Percentiles rank a stretch among this genome's conserved stretches.
These are phyloP conservation scores for Triticum turgidum DNA, from an alignment of 176 grass and related monocot species.

Conservation along the genomic window DNA sequence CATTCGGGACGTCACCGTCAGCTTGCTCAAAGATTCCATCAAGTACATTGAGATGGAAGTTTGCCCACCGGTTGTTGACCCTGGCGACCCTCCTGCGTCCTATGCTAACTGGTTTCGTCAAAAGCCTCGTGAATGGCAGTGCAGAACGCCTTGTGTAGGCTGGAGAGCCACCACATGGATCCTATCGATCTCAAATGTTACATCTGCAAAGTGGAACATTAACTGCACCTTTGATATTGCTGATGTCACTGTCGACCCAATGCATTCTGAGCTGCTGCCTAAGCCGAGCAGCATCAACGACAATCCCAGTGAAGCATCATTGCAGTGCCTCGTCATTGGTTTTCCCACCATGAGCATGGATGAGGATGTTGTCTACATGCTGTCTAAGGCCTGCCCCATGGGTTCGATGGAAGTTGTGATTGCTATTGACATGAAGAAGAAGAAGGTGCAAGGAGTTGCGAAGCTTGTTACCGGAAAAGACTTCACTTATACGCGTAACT, in stretches of 20 bases:
- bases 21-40: background rate
- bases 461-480: background rate
- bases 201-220: background rate
- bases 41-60: background rate
- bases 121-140: background rate
- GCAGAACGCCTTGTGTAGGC: background rate
- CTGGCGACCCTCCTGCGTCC: background rate
- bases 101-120: background rate
- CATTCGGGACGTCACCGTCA: background rate
- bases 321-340: background rate
- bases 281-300: no score
- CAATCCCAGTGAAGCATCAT: background rate
- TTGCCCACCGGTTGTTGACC: no score
- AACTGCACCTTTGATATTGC: background rate
- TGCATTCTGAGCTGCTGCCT: background rate
- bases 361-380: background rate
- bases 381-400: background rate
- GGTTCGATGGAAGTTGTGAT: background rate
- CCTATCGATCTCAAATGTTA: background rate
- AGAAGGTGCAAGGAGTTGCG: background rate
- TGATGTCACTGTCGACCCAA: background rate
- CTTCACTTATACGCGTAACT: background rate
- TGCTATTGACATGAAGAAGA: background rate
- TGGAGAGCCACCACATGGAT: conserved; percentile 1
- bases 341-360: conserved; percentile 18